Percentiles rank a stretch among this genome's conserved stretches.
phyloP scores from a whole-genome alignment of 169 alveolate species.

The Cryptosporidium viatorum region DNA sequence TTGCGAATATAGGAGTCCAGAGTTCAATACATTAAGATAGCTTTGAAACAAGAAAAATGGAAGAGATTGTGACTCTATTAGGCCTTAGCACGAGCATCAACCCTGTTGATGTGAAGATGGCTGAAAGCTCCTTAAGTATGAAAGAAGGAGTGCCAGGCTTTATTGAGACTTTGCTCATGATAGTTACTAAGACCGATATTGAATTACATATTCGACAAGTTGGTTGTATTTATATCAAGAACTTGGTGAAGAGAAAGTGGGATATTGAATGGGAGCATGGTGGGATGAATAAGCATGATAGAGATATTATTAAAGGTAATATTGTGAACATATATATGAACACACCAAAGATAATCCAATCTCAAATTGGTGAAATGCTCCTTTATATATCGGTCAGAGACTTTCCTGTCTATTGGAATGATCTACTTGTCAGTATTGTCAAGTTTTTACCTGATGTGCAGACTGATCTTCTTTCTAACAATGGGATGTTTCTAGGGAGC shows the following conservation, averaged over 20 bases:
- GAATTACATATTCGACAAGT: slow-evolving; percentile 68
- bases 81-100: slow-evolving; percentile 49
- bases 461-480: slow-evolving; percentile 1
- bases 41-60: slow-evolving; percentile 10
- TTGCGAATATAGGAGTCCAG: background rate
- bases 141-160: slow-evolving; percentile 57
- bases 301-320: slow-evolving; percentile 45
- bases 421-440: slow-evolving; percentile 25
- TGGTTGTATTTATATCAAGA: slow-evolving; percentile 61
- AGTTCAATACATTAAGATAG: background rate
- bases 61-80: slow-evolving; percentile 44
- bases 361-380: slow-evolving; percentile 69
- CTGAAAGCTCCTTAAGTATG: slow-evolving; percentile 46
- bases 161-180: slow-evolving; percentile 49
- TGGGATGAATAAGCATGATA: slow-evolving; percentile 40
- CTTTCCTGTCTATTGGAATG: slow-evolving; percentile 59
- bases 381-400: slow-evolving; percentile 57
- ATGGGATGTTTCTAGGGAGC: slow-evolving; percentile 23
- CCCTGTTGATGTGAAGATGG: slow-evolving; percentile 68
- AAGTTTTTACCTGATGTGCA: slow-evolving; percentile 51
- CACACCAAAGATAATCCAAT: slow-evolving; percentile 46
- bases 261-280: slow-evolving; percentile 72
- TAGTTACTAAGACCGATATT: slow-evolving; percentile 33
- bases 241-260: slow-evolving; percentile 59
- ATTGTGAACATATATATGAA: slow-evolving; percentile 52